phyloP scores from a whole-genome alignment of 192 early-diverging fungal genomes.

The Phlyctochytrium arcticum region DNA sequence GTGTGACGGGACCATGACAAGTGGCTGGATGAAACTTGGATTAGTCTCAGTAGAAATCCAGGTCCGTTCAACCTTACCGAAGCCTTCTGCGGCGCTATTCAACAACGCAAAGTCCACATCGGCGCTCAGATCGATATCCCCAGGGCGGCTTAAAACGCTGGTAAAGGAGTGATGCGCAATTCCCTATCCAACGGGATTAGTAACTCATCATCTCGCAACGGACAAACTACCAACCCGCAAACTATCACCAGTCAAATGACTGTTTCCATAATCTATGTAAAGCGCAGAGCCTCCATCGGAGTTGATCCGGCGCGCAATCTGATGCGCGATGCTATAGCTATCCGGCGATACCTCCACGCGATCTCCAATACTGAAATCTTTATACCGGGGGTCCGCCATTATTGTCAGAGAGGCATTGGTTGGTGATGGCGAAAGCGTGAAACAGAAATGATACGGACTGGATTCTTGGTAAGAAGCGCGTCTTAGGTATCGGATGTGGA shows the following conservation, averaged over 20 bases:
- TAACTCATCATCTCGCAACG: not conserved
- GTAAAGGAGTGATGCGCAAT: constrained; percentile 80
- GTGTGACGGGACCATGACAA: constrained; percentile 73
- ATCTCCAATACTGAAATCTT: constrained; percentile 66
- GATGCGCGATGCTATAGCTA: constrained; percentile 55
- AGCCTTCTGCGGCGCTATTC: constrained; percentile 10
- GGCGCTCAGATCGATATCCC: constrained; percentile 81
- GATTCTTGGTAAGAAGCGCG: not conserved
- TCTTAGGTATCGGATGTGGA: no score
- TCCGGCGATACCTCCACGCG: constrained; percentile 84
- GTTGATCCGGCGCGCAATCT: constrained; percentile 68
- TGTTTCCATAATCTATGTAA: constrained; percentile 87
- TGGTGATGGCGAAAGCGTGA: constrained; percentile 58
- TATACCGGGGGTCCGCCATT: not conserved
- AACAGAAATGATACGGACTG: constrained; percentile 73
- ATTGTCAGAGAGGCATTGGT: constrained; percentile 45
- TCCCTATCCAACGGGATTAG: constrained; percentile 46
- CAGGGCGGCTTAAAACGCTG: constrained; percentile 73
- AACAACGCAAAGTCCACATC: constrained; percentile 81
- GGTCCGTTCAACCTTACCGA: constrained; percentile 1
- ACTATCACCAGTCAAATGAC: constrained; percentile 69
- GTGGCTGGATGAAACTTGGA: not conserved
- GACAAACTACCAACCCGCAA: constrained; percentile 54
- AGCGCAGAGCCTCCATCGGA: constrained; percentile 66
- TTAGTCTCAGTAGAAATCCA: not conserved